phyloP scores from a whole-genome alignment of 2,329 filamentous ascomycete genomes.

The Aspergillus piperis region DNA sequence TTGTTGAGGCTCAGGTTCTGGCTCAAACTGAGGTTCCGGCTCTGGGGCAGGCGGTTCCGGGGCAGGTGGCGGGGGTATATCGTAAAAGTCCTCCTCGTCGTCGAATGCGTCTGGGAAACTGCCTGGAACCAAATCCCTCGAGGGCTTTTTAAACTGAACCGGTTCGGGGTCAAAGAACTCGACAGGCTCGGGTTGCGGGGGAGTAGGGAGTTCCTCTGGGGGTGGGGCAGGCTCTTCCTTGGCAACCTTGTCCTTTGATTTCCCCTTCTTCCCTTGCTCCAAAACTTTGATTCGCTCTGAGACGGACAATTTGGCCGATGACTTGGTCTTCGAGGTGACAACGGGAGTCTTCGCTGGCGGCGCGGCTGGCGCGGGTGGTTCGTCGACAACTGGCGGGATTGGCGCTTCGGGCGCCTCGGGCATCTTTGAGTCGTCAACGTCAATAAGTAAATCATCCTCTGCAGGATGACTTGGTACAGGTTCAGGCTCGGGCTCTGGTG shows the following conservation, averaged over 20 bases:
- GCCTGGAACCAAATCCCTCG: constrained; percentile 54
- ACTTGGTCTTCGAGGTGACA: constrained; percentile 42
- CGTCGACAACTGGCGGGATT: constrained; percentile 40
- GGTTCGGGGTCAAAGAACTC: constrained; percentile 22
- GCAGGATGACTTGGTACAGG: constrained; percentile 9
- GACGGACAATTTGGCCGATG: constrained; percentile 47
- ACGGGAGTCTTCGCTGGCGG: constrained; percentile 42
- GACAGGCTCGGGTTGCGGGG: constrained; percentile 9
- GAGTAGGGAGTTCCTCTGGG: constrained; percentile 18
- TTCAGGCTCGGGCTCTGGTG: constrained; percentile 22
- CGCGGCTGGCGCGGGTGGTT: constrained; percentile 40
- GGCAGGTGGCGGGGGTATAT: constrained; percentile 27
- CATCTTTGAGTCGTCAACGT: constrained; percentile 36
- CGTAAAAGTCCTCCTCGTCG: constrained; percentile 44
- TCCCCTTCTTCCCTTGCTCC: constrained; percentile 44
- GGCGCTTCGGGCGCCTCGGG: constrained; percentile 38
- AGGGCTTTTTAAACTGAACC: constrained; percentile 38
- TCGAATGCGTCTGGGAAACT: constrained; percentile 59
- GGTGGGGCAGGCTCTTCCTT: constrained; percentile 26
- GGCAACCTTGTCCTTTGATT: constrained; percentile 37
- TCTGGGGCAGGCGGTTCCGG: constrained; percentile 20
- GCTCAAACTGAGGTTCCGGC: constrained; percentile 21
- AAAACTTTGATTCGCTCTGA: constrained; percentile 56
- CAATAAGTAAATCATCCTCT: constrained; percentile 35
- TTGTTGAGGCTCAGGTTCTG: constrained; percentile 27